phyloP scores from a whole-genome alignment of 768 basidiomycete genomes.

The Daedaleopsis nitida region DNA sequence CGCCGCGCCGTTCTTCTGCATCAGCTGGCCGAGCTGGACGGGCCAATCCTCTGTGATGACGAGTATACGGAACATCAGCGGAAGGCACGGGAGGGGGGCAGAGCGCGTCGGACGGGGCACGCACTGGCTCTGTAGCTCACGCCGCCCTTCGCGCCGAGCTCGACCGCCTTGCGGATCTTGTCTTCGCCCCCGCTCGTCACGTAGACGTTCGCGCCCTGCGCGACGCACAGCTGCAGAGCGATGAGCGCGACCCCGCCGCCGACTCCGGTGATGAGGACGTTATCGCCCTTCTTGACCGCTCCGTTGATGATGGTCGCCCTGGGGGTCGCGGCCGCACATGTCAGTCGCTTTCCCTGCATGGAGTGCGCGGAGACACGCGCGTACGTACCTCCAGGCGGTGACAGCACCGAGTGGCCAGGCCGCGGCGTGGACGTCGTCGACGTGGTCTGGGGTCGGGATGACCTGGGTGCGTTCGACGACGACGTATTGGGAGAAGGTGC shows the following conservation, averaged over 20 bases:
- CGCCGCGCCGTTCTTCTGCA: constrained; percentile 29
- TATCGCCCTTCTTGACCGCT: constrained; percentile 60
- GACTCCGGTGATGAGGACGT: constrained; percentile 79
- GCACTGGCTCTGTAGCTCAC: constrained; percentile 69
- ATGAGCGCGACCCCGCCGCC: constrained; percentile 84
- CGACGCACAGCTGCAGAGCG: constrained; percentile 74
- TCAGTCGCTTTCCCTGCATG: no score
- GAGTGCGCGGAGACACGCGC: no score
- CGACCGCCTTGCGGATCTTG: constrained; percentile 68
- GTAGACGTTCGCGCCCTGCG: constrained; percentile 77
- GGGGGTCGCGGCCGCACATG: background rate
- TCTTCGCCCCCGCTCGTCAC: constrained; percentile 72
- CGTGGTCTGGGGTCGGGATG: constrained; percentile 63
- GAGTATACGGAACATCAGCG: background rate
- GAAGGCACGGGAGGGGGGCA: no score
- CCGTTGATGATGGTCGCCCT: constrained; percentile 73
- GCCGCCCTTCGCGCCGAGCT: constrained; percentile 77
- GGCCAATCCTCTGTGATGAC: constrained; percentile 36
- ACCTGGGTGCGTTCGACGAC: constrained; percentile 72
- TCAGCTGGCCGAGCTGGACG: constrained; percentile 32
- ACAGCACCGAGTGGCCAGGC: constrained; percentile 79
- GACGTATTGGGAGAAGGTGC: constrained; percentile 79
- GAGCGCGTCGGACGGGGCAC: background rate
- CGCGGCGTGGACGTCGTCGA: constrained; percentile 66
- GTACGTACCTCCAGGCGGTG: constrained; percentile 77